Conservation (phyloP, 371 early-diverging fungal genomes). For the Actinomortierella wolfii region DNA sequence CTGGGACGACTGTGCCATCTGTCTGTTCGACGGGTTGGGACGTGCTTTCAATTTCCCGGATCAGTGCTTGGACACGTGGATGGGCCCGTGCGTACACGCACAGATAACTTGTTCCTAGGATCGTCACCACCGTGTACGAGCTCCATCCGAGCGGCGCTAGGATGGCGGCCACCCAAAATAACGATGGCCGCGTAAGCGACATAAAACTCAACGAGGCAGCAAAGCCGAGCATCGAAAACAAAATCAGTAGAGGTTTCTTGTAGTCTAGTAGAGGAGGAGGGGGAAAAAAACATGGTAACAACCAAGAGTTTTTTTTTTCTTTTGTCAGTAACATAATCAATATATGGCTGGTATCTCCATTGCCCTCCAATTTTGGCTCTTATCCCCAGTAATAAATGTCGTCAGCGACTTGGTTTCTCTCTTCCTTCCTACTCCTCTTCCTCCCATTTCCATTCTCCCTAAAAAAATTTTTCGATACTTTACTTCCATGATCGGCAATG, state of each 20-base stretch:
- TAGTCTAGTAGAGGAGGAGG: conserved; percentile 13
- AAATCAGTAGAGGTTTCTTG: conserved; percentile 17
- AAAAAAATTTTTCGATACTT: conserved; percentile 1
- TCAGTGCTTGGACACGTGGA: conserved; percentile 16
- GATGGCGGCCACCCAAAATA: conserved; percentile 26
- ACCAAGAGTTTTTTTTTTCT: not conserved
- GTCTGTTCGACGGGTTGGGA: no score
- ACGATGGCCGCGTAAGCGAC: conserved; percentile 13
- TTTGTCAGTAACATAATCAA: no score
- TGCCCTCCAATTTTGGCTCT: no score
- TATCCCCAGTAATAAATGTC: conserved; percentile 36
- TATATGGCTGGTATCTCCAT: no score
- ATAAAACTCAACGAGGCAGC: conserved; percentile 22
- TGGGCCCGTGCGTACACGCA: conserved; percentile 36
- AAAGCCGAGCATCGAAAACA: conserved; percentile 33
- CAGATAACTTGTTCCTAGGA: conserved; percentile 28
- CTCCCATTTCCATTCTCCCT: conserved; percentile 21
- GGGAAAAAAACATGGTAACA: not conserved
- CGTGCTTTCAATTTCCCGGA: not conserved
- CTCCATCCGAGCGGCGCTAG: conserved; percentile 37
- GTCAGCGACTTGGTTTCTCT: not conserved
- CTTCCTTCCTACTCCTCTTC: conserved; percentile 14
- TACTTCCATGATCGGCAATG: conserved; percentile 64
- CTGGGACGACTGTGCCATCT: conserved; percentile 4
- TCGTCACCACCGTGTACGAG: conserved; percentile 27